Evolutionary conservation across 2,329 filamentous ascomycete genomes (phyloP), one percentile per base, ranked within the genome.

Genomic region (Diaporthe ampelina): DNA sequence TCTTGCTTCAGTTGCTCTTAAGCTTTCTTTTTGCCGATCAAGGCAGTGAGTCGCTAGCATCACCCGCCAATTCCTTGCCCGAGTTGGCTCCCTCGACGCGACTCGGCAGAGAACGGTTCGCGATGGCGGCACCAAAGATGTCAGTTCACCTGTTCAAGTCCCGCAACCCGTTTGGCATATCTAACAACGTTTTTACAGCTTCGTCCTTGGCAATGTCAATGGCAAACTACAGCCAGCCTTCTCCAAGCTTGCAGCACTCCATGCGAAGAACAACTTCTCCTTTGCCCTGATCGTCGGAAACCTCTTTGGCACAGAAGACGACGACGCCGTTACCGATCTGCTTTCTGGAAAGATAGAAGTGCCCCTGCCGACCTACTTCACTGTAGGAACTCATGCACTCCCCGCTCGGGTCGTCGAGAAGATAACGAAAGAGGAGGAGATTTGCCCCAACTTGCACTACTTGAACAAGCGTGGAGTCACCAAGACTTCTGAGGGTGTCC

Each of bases 381-480:
- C 94, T 3, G 88, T 98, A 75, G 95, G 94, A 78, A 91, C 87
- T 50, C 88, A 88, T 61, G 85, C 92, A n/a, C 87, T 99, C 8
- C 97, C 97, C 0, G 83, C 87, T 4, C 85, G 86, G 40, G 90
- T 98, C 29, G 86, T 93, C 26, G 90, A 94, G 79, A 95, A 92
- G 81, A 88, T 98, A 70, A 89, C 94, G 80, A 89, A 89, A 45
- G 91, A 93, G 76, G 92, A 92, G 79, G 91, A 92, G 78, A 88
- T 99, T 24, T 98, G 95, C 81, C 89, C 93, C n/a, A 98, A 99
- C 81, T 89, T 99, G 15, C 94, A 94, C 83, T 97, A 93, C 79
- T 90, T 99, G 0, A 95, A 94, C 73, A 97, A 97, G 83, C 92
- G 95, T 79, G 94, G 94, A 76, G 92, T 93, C 19, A 93, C 95